Evolutionary conservation across 2,329 filamentous ascomycete genomes (phyloP), one percentile per base, ranked within the genome.

Genomic region (Xylogone sp.): DNA sequence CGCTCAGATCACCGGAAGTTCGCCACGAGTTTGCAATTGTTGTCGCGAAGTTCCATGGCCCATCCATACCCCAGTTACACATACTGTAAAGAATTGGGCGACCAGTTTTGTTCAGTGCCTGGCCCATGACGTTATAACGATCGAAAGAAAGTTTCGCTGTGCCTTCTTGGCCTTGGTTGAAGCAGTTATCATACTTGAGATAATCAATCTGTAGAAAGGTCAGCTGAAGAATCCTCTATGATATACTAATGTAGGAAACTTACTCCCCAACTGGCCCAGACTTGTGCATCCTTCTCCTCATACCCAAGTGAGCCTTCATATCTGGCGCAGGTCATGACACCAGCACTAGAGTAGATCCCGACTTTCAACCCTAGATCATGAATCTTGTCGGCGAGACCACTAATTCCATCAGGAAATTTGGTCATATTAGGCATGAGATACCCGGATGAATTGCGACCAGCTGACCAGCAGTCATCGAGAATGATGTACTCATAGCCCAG

Each of bases 101-200:
- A 7, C 57, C 60, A 3, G 59, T 59, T 19, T 54, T 54, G 21
- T 54, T 55, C n/a, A 66, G 51, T 2, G 62, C 61, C 45, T 63
- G 51, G n/a, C 56, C 29, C 63, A 65, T 66, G 22, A 44, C 49
- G 21, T 53, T 54, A 52, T 68, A 70, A 1, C 53, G 59, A 42
- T 56, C 54, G 3, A 75, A 76, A 21, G 54, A 76, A 53, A 65
- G 63, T 58, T 49, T 62, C 51, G 55, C 65, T 55, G 62, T 66
- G 58, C 77, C 77, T n/a, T 69, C 71, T 52, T 75, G 71, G 13
- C 76, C 76, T 53, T 74, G 66, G 51, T 77, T 77, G 63, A 71
- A 77, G 66, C 77, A 79, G 56, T 79, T 78, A 59, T 79, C 76
- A 55, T 78, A 78, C 58, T 77, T 75, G 5, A 75, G 63, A 51